Evolutionary conservation across 2,329 filamentous ascomycete species (phyloP), one percentile per base, ranked within the genome.

Genomic region (Dothideomycetes sp.): DNA sequence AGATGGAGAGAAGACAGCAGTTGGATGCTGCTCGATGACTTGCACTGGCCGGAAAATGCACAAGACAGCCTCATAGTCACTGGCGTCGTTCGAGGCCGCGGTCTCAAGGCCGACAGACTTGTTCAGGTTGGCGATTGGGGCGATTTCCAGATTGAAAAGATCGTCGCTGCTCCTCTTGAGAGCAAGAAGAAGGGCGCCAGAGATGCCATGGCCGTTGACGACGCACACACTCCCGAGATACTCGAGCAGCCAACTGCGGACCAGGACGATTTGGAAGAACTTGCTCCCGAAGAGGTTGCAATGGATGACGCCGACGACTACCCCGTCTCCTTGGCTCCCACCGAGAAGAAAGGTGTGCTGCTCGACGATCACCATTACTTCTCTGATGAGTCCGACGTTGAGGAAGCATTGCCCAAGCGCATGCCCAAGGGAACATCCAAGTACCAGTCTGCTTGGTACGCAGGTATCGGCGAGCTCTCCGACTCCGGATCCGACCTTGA

Each of bases 351-450:
- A 63, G 91, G 89, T 47, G 91, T 98, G 1, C 66, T 98, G 31
- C 70, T 98, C 8, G 91, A 98, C 50, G 89, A 96, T 49, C 89
- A 98, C 59, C 89, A 96, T 58, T 98, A 98, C 61, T 98, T 96
- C 56, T 88, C 88, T 0, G 89, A 96, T 32, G 86, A 91, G 34
- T 67, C 70, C 4, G 69, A 73, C 31, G 64, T 77, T 38, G 66
- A 72, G 14, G 66, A 77, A 14, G 62, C 70, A 27, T 63, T 66
- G 22, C 84, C 84, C 5, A 91, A 81, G 62, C 77, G 77, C 46
- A 63, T 98, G 16, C 91, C 91, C 1, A 84, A 80, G 60, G 91
- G 91, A 47, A 98, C 91, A 2, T 96, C 91, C 30, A 77, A 81
- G 41, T 96, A 95, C 61, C 91, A 98, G 63, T 75, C 88, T 16